Evolutionary conservation across 192 early-diverging fungal species (phyloP).

Genomic region (Entomortierella lignicola): DNA sequence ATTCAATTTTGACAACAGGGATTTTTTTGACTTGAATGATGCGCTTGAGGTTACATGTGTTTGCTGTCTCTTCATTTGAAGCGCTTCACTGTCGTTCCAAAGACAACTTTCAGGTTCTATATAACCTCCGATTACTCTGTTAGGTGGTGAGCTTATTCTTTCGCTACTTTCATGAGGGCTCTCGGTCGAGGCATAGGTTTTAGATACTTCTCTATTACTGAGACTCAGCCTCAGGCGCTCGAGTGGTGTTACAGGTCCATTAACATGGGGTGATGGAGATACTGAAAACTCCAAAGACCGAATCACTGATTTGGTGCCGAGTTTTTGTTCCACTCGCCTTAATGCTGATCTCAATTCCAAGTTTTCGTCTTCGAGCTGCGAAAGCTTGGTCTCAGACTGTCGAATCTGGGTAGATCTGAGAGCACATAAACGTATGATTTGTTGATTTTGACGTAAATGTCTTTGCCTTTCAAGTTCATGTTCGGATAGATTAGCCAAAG

Average conservation of each 20-base stretch:
- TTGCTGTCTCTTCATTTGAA: background rate
- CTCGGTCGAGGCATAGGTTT: no score
- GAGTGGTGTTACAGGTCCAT: background rate
- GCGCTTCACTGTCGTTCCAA: background rate
- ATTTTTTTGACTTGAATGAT: background rate
- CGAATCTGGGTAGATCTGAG: constrained; percentile 30
- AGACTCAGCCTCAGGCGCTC: background rate
- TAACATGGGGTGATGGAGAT: background rate
- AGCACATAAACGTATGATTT: constrained; percentile 31
- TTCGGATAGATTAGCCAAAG: background rate
- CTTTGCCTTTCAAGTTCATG: background rate
- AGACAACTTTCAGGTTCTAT: background rate
- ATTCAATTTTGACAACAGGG: background rate
- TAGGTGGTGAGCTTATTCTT: no score
- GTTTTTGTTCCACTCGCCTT: background rate
- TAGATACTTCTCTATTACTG: no score
- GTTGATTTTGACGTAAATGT: constrained; percentile 30
- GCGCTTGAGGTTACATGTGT: background rate
- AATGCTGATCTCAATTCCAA: constrained; percentile 5
- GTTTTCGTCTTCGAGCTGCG: constrained; percentile 26
- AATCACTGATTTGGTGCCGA: background rate
- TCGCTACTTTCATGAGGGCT: no score
- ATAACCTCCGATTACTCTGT: background rate
- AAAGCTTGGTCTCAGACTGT: constrained; percentile 16
- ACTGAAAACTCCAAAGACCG: background rate